These are phyloP conservation scores for Paraglomus brasilianum DNA, from an alignment of 192 early-diverging fungal species.

Conservation along the genomic window DNA sequence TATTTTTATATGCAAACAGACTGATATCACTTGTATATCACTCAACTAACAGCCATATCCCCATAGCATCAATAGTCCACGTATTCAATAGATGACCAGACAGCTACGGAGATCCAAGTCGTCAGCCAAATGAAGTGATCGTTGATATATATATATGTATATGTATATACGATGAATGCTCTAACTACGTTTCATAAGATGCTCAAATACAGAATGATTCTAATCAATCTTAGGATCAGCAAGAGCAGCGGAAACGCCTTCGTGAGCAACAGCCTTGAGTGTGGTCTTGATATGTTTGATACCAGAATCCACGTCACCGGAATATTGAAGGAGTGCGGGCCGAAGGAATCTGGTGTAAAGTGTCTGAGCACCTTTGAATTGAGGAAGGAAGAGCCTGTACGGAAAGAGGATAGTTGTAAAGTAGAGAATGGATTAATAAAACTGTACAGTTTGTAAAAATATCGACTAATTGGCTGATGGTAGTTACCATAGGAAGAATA, in stretches of 20 bases:
- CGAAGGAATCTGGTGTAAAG: conserved; percentile 74
- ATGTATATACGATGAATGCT: too few relatives aligned
- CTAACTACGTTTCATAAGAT: too few relatives aligned
- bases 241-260: conserved; percentile 32
- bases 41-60: too few relatives aligned
- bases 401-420: background rate
- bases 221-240: background rate
- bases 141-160: too few relatives aligned
- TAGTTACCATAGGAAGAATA: conserved; percentile 83
- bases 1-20: too few relatives aligned
- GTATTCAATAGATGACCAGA: too few relatives aligned
- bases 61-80: too few relatives aligned
- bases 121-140: too few relatives aligned
- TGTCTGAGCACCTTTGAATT: conserved; percentile 70
- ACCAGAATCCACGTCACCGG: conserved; percentile 43
- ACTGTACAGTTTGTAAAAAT: background rate
- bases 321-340: conserved; percentile 65
- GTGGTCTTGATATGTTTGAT: conserved; percentile 40
- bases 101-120: too few relatives aligned
- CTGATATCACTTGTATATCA: too few relatives aligned
- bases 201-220: too few relatives aligned
- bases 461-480: conserved; percentile 26
- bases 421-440: background rate
- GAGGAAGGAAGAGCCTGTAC: conserved; percentile 24
- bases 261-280: conserved; percentile 39